phyloP scores from a whole-genome alignment of 2,329 filamentous ascomycete genomes.

The Exophiala bonariae region DNA sequence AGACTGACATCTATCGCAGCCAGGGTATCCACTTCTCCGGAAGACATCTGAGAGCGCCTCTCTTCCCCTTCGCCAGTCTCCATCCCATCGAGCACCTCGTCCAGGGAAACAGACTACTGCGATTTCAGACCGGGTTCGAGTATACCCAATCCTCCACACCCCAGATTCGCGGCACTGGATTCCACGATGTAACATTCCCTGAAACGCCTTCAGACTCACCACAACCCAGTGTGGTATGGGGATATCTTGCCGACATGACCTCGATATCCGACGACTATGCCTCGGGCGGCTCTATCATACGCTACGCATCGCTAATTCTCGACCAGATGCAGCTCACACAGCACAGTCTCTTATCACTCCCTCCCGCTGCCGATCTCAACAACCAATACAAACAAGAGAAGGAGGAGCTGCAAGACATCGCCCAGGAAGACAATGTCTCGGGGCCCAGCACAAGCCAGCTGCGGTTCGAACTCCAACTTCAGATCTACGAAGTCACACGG shows the following conservation, averaged over 20 bases:
- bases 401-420: background rate
- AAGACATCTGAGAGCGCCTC: background rate
- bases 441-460: too few species aligned
- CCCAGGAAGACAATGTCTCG: too few species aligned
- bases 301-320: background rate
- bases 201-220: background rate
- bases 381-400: background rate
- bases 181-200: background rate
- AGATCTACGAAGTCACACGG: background rate
- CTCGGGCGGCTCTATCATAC: background rate
- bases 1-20: background rate
- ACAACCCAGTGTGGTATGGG: background rate
- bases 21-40: constrained; percentile 1
- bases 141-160: background rate
- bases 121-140: background rate
- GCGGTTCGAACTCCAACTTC: background rate
- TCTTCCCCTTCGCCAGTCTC: background rate
- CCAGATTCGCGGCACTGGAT: background rate
- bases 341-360: background rate
- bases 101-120: background rate
- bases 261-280: background rate
- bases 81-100: background rate
- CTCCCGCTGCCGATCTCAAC: background rate
- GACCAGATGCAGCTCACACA: background rate
- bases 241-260: background rate